Conservation (phyloP, 1,284 basidiomycete genomes). For the Cerioporus squamosus region DNA sequence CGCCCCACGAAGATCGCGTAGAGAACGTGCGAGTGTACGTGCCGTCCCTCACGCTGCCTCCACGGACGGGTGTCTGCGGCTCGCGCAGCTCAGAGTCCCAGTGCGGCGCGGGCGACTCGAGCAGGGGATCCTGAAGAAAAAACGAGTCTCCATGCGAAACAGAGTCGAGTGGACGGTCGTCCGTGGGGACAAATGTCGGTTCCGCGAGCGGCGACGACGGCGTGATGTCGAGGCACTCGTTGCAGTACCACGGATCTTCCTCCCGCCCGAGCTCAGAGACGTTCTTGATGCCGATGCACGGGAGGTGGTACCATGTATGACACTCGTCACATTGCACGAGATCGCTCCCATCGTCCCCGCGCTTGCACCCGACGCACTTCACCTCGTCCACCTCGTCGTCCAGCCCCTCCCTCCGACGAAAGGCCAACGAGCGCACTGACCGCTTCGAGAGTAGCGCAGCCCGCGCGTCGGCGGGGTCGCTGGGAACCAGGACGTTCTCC, state of each 20-base stretch:
- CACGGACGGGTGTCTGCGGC: constrained; percentile 51
- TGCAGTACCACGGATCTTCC: constrained; percentile 78
- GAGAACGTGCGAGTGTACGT: constrained; percentile 37
- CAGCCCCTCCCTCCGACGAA: constrained; percentile 42
- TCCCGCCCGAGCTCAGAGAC: constrained; percentile 69
- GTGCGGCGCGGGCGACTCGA: constrained; percentile 58
- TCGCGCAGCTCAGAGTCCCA: constrained; percentile 37
- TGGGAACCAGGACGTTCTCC: constrained; percentile 48
- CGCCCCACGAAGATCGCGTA: constrained; percentile 53
- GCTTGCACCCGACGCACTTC: constrained; percentile 64
- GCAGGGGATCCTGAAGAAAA: constrained; percentile 54
- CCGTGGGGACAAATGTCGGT: constrained; percentile 67
- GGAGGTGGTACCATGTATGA: constrained; percentile 75
- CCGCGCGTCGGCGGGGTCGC: constrained; percentile 74
- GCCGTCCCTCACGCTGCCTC: constrained; percentile 6
- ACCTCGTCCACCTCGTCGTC: constrained; percentile 47
- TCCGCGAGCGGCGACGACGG: constrained; percentile 46
- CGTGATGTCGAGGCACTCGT: constrained; percentile 46
- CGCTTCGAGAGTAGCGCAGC: constrained; percentile 71
- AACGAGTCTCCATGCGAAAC: constrained; percentile 48
- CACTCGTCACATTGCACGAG: constrained; percentile 81
- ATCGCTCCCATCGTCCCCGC: constrained; percentile 65
- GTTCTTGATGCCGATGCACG: constrained; percentile 70
- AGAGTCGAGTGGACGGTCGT: constrained; percentile 43
- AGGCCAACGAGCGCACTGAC: constrained; percentile 61